Evolutionary conservation across 2,329 filamentous ascomycete genomes (phyloP).

Genomic region (Aspergillus tanneri): DNA sequence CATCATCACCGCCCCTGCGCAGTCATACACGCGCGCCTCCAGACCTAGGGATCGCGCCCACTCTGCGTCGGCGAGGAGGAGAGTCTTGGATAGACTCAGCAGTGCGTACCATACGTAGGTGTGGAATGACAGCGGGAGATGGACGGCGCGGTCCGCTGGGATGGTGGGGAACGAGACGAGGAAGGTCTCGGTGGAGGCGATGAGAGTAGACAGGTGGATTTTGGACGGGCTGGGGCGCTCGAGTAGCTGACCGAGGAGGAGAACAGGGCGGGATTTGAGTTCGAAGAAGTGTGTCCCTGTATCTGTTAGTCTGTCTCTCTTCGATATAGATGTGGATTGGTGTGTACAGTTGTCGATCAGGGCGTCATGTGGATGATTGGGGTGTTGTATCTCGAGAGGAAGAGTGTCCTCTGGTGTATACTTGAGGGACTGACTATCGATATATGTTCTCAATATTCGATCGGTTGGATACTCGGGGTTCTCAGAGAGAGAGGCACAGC

Average conservation of each 20-base stretch:
- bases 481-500: not conserved
- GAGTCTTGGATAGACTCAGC: constrained; percentile 9
- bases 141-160: not conserved
- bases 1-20: not conserved
- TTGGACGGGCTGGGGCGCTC: not conserved
- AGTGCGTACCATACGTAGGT: constrained; percentile 13
- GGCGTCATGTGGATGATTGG: not conserved
- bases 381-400: not conserved
- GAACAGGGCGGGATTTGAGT: not conserved
- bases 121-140: constrained; percentile 10
- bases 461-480: constrained; percentile 12
- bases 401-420: not conserved
- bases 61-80: constrained; percentile 7
- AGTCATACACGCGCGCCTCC: not conserved
- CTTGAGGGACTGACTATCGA: not conserved
- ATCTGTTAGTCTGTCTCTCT: not conserved
- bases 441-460: constrained; percentile 4
- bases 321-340: not conserved
- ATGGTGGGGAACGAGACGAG: constrained; percentile 3
- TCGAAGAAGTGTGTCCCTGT: constrained; percentile 10
- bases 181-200: constrained; percentile 3
- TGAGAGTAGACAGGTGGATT: constrained; percentile 2
- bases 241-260: constrained; percentile 12
- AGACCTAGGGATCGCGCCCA: not conserved
- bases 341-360: constrained; percentile 4